These are phyloP conservation scores for Planoprotostelium fungivorum DNA, from an alignment of 78 protist genomes.

Conservation along the genomic window DNA sequence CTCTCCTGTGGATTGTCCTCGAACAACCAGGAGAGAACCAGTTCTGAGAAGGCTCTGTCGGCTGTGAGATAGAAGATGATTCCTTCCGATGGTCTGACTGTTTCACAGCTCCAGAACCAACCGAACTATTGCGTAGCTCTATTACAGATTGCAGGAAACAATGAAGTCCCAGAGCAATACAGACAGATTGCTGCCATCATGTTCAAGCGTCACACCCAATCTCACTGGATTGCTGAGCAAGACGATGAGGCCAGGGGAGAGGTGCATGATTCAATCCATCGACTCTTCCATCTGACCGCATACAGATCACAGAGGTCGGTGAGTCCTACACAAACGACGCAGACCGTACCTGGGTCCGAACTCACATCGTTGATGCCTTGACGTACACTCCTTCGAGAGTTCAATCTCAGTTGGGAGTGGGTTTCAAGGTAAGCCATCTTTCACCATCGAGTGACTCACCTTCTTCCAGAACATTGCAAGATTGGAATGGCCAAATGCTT, in stretches of 20 bases:
- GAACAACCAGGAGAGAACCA: background rate
- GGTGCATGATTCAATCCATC: background rate
- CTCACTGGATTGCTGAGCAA: background rate
- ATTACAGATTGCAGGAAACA: background rate
- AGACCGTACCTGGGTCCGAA: background rate
- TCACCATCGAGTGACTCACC: too few species aligned
- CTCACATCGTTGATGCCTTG: background rate
- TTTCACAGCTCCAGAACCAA: background rate
- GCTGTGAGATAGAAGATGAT: background rate
- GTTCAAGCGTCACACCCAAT: background rate
- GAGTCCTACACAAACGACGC: background rate
- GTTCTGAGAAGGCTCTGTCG: background rate
- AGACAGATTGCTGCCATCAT: background rate
- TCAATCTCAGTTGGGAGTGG: background rate
- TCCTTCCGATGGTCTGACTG: too few species aligned
- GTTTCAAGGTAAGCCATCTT: background rate
- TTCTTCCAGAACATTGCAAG: background rate
- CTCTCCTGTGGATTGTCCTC: background rate
- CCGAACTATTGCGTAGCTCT: background rate
- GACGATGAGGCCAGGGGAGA: background rate
- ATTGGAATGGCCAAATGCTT: background rate
- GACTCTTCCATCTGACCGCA: background rate
- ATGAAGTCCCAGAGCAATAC: background rate
- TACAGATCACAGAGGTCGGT: background rate
- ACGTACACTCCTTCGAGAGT: background rate